phyloP scores from a whole-genome alignment of 176 grass and related monocot genomes.

The Tillandsia fasciculata region DNA sequence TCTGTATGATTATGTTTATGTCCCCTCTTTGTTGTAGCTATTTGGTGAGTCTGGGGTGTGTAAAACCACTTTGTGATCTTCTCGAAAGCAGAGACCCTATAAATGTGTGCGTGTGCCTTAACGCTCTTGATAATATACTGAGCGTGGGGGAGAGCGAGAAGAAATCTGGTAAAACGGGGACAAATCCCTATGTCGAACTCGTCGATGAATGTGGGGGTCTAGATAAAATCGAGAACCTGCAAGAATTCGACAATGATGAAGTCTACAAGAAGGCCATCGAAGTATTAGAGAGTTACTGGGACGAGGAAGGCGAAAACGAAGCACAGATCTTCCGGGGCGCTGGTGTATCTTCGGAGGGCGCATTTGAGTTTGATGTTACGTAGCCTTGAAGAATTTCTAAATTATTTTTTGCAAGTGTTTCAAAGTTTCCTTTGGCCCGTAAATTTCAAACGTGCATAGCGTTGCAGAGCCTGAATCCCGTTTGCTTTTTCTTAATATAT shows the following conservation, averaged over 20 bases:
- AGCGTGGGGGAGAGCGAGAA: conserved; percentile 42
- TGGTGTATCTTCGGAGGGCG: conserved; percentile 6
- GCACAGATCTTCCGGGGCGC: conserved; percentile 6
- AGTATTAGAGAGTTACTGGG: conserved; percentile 69
- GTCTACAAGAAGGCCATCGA: conserved; percentile 50
- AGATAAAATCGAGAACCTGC: conserved; percentile 56
- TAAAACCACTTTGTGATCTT: conserved; percentile 52
- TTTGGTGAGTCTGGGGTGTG: conserved; percentile 62
- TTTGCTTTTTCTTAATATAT: too few relatives aligned
- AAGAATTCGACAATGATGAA: conserved; percentile 31
- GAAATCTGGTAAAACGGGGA: conserved; percentile 15
- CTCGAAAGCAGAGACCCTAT: conserved; percentile 40
- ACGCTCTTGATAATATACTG: conserved; percentile 67
- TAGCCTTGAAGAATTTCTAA: background rate
- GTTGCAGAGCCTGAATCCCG: too few relatives aligned
- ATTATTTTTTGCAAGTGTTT: too few relatives aligned
- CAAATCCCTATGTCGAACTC: conserved; percentile 48
- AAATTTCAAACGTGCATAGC: too few relatives aligned
- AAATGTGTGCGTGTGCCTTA: conserved; percentile 42
- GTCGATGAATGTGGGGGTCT: conserved; percentile 67
- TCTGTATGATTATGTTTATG: background rate
- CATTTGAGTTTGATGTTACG: background rate
- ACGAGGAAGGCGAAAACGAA: conserved; percentile 41
- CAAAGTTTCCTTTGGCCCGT: too few relatives aligned
- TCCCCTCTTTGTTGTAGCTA: conserved; percentile 24